Percentiles rank a stretch among this genome's conserved stretches.
phyloP scores from a whole-genome alignment of 2,329 filamentous ascomycete genomes.

The Intubia oerlemansii region DNA sequence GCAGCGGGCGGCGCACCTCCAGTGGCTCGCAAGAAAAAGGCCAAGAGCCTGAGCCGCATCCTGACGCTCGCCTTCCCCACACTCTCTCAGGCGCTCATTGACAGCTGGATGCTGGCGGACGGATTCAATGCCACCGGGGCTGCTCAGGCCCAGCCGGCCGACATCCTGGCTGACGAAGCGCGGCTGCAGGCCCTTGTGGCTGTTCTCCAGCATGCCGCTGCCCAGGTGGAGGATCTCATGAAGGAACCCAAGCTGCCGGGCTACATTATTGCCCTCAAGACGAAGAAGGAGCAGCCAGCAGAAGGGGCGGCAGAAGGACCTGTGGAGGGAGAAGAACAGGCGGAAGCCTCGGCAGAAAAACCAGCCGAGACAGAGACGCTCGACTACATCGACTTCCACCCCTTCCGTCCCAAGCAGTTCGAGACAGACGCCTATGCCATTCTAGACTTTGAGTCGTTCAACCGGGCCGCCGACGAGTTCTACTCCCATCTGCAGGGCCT shows the following conservation, averaged over 20 bases:
- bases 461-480: slow-evolving; percentile 87
- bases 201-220: slow-evolving; percentile 48
- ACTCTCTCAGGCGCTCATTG: slow-evolving; percentile 67
- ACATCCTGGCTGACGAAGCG: slow-evolving; percentile 44
- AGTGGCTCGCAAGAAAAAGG: slow-evolving; percentile 42
- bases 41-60: slow-evolving; percentile 57
- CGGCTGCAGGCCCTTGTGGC: slow-evolving; percentile 45
- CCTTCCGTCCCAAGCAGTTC: slow-evolving; percentile 69
- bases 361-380: slow-evolving; percentile 16
- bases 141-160: slow-evolving; percentile 33
- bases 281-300: slow-evolving; percentile 26
- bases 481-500: slow-evolving; percentile 93
- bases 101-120: slow-evolving; percentile 51
- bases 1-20: neutral
- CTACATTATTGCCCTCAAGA: slow-evolving; percentile 78
- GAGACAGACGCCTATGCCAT: no score
- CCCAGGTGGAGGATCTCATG: slow-evolving; percentile 47
- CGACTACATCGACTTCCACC: slow-evolving; percentile 88
- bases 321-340: neutral
- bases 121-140: slow-evolving; percentile 37
- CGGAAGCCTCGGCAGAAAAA: neutral
- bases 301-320: no score
- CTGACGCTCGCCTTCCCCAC: slow-evolving; percentile 73
- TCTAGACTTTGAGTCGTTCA: slow-evolving; percentile 62
- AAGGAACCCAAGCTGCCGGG: slow-evolving; percentile 44